Percentiles rank a stretch among this genome's conserved stretches.
Evolutionary conservation across 108 stramenopile genomes (phyloP).

Genomic region (Phaeodactylum tricornutum): DNA sequence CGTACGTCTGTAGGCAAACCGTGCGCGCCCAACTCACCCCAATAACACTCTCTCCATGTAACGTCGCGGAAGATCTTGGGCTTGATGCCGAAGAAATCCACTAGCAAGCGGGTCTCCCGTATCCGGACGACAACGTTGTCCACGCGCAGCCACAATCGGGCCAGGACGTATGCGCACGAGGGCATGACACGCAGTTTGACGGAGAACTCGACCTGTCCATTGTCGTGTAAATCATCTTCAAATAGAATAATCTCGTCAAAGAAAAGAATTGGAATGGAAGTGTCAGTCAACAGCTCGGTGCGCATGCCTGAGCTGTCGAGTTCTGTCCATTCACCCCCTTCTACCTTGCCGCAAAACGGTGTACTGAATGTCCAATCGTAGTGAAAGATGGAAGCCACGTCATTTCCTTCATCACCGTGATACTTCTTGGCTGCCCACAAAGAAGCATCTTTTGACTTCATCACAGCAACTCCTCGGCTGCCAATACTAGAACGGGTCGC

Average conservation of each 20-base stretch:
- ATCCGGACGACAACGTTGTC: slow-evolving; percentile 53
- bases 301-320: slow-evolving; percentile 37
- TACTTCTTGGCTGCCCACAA: slow-evolving; percentile 31
- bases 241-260: slow-evolving; percentile 57
- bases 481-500: slow-evolving; percentile 7
- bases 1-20: slow-evolving; percentile 36
- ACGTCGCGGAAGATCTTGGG: slow-evolving; percentile 51
- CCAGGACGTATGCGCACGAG: slow-evolving; percentile 41
- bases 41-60: slow-evolving; percentile 57
- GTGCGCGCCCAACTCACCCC: slow-evolving; percentile 37
- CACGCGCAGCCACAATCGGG: slow-evolving; percentile 44
- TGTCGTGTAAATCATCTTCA: slow-evolving; percentile 79
- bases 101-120: slow-evolving; percentile 51
- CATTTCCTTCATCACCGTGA: background rate
- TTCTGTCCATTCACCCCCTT: slow-evolving; percentile 30
- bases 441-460: slow-evolving; percentile 45
- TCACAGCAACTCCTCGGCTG: slow-evolving; percentile 42
- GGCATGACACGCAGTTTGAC: slow-evolving; percentile 75
- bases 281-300: slow-evolving; percentile 43
- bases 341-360: slow-evolving; percentile 23
- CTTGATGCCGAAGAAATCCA: slow-evolving; percentile 13
- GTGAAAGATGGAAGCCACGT: slow-evolving; percentile 29
- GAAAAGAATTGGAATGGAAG: slow-evolving; percentile 49
- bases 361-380: slow-evolving; percentile 78
- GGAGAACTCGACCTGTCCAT: slow-evolving; percentile 50